phyloP scores from a whole-genome alignment of 768 basidiomycete species.

The Mycena haematopus region DNA sequence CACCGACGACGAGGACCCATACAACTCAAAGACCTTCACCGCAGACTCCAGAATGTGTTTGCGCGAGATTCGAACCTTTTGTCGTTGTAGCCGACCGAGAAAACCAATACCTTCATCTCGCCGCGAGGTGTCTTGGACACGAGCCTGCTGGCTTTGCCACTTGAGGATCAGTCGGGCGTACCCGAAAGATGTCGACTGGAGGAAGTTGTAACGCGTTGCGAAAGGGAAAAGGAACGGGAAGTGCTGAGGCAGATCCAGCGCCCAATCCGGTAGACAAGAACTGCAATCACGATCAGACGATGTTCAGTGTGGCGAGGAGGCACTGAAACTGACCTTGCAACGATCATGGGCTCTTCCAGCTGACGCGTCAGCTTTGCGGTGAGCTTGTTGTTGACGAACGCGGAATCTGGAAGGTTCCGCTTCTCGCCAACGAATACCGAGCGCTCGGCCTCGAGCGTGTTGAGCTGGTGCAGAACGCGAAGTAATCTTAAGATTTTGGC shows the following conservation, averaged over 20 bases:
- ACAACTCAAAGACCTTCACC: conserved; percentile 95
- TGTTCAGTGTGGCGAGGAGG: background rate
- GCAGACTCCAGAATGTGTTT: conserved; percentile 95
- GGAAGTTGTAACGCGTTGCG: conserved; percentile 94
- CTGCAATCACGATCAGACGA: conserved; percentile 46
- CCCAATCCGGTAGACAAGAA: conserved; percentile 97
- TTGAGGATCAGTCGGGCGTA: conserved; percentile 94
- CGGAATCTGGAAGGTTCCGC: conserved; percentile 73
- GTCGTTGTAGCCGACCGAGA: conserved; percentile 89
- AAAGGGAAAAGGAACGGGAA: conserved; percentile 99
- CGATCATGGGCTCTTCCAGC: conserved; percentile 98
- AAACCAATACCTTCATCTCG: conserved; percentile 93
- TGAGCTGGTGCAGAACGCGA: conserved; percentile 84
- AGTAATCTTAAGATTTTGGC: conserved; percentile 91
- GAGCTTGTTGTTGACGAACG: conserved; percentile 97
- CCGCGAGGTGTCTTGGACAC: conserved; percentile 78
- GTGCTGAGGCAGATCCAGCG: conserved; percentile 91
- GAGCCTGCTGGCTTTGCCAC: conserved; percentile 89
- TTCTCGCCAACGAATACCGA: conserved; percentile 54
- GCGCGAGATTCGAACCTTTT: conserved; percentile 96
- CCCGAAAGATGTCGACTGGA: conserved; percentile 97
- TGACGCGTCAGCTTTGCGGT: conserved; percentile 98
- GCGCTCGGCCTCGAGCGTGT: conserved; percentile 75
- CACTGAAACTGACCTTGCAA: conserved; percentile 75
- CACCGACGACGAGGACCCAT: conserved; percentile 91